A percentile compares a stretch with the other conserved stretches of the same genome.
These are phyloP conservation scores for Fusarium sp. DNA, from an alignment of 2,329 filamentous ascomycete genomes.

Conservation along the genomic window DNA sequence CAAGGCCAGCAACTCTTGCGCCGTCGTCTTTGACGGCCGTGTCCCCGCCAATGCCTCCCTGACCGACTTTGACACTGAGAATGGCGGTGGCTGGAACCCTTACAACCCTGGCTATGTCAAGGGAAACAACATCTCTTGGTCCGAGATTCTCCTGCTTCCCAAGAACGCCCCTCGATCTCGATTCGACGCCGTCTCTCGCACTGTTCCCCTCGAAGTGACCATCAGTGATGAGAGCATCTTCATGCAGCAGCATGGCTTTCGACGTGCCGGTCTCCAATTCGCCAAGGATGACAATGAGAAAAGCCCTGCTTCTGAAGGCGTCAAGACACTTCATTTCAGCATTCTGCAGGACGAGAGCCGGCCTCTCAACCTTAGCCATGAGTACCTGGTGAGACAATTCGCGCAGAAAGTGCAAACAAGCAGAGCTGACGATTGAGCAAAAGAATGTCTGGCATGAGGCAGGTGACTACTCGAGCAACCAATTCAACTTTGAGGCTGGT, in stretches of 20 bases:
- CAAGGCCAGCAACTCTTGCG: constrained; percentile 26
- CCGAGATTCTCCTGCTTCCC: constrained; percentile 60
- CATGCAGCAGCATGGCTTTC: constrained; percentile 68
- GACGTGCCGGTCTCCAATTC: constrained; percentile 57
- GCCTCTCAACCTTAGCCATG: constrained; percentile 69
- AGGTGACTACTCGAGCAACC: constrained; percentile 60
- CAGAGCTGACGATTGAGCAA: background rate
- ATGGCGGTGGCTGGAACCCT: constrained; percentile 48
- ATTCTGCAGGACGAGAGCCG: constrained; percentile 63
- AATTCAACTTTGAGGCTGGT: constrained; percentile 67
- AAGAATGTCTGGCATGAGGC: constrained; percentile 59
- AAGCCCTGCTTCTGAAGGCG: constrained; percentile 60
- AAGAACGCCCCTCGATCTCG: constrained; percentile 51
- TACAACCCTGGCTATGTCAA: constrained; percentile 66
- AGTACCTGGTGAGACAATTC: constrained; percentile 62
- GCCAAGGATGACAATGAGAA: constrained; percentile 55
- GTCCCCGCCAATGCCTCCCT: constrained; percentile 53
- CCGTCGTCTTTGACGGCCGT: constrained; percentile 60
- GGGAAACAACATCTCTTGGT: constrained; percentile 64
- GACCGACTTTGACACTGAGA: constrained; percentile 56
- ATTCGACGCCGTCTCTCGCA: constrained; percentile 51
- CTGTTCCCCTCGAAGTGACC: constrained; percentile 64
- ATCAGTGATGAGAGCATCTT: constrained; percentile 71
- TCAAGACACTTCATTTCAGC: constrained; percentile 73
- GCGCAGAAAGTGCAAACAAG: rapidly evolving